Conservation (phyloP, 352 stramenopile genomes). For the Pythium vanterpoolii region DNA sequence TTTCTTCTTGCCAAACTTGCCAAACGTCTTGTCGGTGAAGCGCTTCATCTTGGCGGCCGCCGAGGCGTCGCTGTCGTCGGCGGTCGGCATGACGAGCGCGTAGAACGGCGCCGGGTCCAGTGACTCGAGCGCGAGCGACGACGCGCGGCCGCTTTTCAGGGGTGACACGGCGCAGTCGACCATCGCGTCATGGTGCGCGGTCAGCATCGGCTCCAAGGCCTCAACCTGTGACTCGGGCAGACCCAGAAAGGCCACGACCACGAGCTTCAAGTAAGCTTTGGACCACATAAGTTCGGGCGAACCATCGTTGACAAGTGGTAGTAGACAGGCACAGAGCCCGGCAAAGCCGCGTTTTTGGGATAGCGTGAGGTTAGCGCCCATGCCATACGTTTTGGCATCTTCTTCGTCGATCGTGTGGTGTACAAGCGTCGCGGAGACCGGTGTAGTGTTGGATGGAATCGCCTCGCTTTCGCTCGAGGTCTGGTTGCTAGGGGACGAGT, state of each 20-base stretch:
- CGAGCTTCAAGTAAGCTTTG: slow-evolving; percentile 52
- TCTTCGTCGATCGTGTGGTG: slow-evolving; percentile 18
- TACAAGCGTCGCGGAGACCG: neutral
- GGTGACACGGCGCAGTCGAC: slow-evolving; percentile 16
- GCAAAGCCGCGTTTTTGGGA: slow-evolving; percentile 66
- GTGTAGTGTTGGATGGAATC: slow-evolving; percentile 1
- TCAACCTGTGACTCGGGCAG: slow-evolving; percentile 52
- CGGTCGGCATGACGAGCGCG: slow-evolving; percentile 39
- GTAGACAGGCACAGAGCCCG: slow-evolving; percentile 62
- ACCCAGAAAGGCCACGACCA: slow-evolving; percentile 61
- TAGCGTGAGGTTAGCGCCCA: slow-evolving; percentile 40
- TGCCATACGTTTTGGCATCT: slow-evolving; percentile 11
- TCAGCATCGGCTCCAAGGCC: slow-evolving; percentile 73
- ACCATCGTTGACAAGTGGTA: slow-evolving; percentile 63
- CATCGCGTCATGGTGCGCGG: slow-evolving; percentile 26
- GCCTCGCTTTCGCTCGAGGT: slow-evolving; percentile 2
- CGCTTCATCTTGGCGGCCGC: slow-evolving; percentile 10
- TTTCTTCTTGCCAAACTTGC: slow-evolving; percentile 26
- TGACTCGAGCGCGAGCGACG: slow-evolving; percentile 14
- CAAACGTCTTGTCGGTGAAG: slow-evolving; percentile 22
- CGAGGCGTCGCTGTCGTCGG: neutral
- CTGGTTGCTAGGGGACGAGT: neutral
- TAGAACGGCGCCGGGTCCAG: slow-evolving; percentile 66
- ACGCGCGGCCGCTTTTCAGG: neutral
- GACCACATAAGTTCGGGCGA: slow-evolving; percentile 57